Evolutionary conservation across 257 asterid species (phyloP).

Genomic region (Solanum sejunctum): DNA sequence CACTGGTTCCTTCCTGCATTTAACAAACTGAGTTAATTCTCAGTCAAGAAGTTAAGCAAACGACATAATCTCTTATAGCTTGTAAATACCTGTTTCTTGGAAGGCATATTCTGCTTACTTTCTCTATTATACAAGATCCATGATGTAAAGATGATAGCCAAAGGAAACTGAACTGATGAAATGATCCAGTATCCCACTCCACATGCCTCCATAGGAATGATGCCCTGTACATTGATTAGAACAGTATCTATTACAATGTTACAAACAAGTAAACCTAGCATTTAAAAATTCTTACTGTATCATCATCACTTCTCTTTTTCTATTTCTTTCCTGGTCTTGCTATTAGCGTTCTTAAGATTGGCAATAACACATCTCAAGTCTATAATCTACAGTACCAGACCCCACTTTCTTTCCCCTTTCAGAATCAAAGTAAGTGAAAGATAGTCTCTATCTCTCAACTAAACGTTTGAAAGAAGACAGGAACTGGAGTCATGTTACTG

Average conservation of each 20-base stretch:
- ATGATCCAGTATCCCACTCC: constrained; percentile 79
- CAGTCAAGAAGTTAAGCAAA: neutral
- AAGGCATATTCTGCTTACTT: neutral
- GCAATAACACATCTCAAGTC: neutral
- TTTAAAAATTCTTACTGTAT: neutral
- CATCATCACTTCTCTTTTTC: neutral
- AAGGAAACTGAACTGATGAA: constrained; percentile 59
- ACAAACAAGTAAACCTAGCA: neutral
- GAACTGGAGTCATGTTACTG: neutral
- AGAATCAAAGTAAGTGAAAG: neutral
- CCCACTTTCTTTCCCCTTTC: neutral
- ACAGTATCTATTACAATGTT: neutral
- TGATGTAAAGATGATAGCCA: constrained; percentile 51
- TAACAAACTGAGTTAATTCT: neutral
- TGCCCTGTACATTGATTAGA: constrained; percentile 32
- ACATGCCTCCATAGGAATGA: constrained; percentile 48
- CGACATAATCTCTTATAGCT: neutral
- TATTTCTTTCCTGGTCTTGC: neutral
- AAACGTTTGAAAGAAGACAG: neutral
- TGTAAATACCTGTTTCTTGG: constrained; percentile 27
- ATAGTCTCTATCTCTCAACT: neutral
- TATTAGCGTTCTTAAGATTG: neutral
- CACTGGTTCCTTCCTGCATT: constrained; percentile 30
- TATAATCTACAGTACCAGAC: neutral
- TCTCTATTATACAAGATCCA: constrained; percentile 33